These are phyloP conservation scores for Claviceps sp. DNA, from an alignment of 2,329 filamentous ascomycete genomes.

Conservation along the genomic window DNA sequence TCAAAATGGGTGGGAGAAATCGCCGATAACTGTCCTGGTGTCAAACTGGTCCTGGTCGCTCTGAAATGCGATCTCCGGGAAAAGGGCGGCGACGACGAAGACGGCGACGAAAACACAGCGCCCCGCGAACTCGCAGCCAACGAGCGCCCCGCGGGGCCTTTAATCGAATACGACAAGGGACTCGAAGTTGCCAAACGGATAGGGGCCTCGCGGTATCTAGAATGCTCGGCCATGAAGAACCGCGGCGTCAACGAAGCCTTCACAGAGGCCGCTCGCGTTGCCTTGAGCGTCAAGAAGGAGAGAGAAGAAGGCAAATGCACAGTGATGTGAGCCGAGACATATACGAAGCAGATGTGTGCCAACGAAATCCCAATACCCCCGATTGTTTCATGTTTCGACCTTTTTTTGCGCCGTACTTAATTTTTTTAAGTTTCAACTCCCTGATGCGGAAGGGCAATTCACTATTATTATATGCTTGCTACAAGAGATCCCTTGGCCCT, in stretches of 20 bases:
- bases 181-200: conserved; percentile 85
- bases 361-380: conserved; percentile 3
- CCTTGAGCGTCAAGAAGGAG: conserved; percentile 58
- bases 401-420: background rate
- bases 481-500: too few species aligned
- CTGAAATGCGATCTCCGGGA: conserved; percentile 95
- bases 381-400: background rate
- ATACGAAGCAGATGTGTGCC: background rate
- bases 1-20: conserved; percentile 98
- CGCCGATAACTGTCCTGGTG: conserved; percentile 89
- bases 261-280: conserved; percentile 91
- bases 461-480: too few species aligned
- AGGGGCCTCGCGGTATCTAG: conserved; percentile 84
- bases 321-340: conserved; percentile 36
- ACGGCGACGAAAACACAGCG: conserved; percentile 36
- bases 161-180: conserved; percentile 84
- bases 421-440: background rate
- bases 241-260: conserved; percentile 97
- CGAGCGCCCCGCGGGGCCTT: conserved; percentile 47
- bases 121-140: conserved; percentile 13
- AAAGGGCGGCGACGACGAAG: conserved; percentile 57
- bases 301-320: conserved; percentile 47
- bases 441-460: too few species aligned
- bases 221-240: conserved; percentile 98
- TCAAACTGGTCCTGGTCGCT: conserved; percentile 88